Evolutionary conservation across 2,329 filamentous ascomycete genomes (phyloP), one percentile per base, ranked within the genome.

Genomic region (Beauveria sp.): DNA sequence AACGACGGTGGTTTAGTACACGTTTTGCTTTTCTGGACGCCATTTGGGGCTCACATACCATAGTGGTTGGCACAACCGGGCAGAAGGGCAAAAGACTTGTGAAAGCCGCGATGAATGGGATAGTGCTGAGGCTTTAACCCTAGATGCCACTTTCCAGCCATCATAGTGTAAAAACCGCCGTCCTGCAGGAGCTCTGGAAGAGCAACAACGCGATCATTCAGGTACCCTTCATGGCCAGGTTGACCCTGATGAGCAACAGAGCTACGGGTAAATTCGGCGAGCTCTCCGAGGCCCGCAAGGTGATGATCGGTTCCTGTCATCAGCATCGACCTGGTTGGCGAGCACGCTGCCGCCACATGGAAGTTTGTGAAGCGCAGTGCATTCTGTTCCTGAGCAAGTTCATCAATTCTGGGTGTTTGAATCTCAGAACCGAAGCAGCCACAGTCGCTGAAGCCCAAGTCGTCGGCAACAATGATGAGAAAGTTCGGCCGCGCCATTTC

Each of bases 281-380:
- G 72, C 63, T 82, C 82, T 0, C 83, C 83, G 0, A 85, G 72
- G 1, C 83, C 77, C 5, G 77, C 77, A 56, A 81, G 80, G 62
- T 81, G 81, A 65, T 84, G 78, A 64, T 85, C 81, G 4, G 69
- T 70, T 9, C 70, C 70, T 9, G 83, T 86, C 78, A 88, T 82
- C 66, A 88, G 79, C 85, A 88, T 88, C 20, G 84, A 83, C 43
- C 85, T 76, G 3, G 83, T 85, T 1, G 86, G 86, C 55, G 84
- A 87, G 71, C 84, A 88, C 56, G 85, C 85, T 2, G 84, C 82
- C 0, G 86, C 85, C 1, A 84, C 82, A 67, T 88, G 85, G 70
- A 86, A 88, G 66, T 87, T 82, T 0, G 84, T 87, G 67, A 87
- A 85, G 5, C 84, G 80, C 22, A 88, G 71, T 34, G 84, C 80